Conservation (phyloP, 441 rosid genomes). For the Biscutella laevigata region DNA sequence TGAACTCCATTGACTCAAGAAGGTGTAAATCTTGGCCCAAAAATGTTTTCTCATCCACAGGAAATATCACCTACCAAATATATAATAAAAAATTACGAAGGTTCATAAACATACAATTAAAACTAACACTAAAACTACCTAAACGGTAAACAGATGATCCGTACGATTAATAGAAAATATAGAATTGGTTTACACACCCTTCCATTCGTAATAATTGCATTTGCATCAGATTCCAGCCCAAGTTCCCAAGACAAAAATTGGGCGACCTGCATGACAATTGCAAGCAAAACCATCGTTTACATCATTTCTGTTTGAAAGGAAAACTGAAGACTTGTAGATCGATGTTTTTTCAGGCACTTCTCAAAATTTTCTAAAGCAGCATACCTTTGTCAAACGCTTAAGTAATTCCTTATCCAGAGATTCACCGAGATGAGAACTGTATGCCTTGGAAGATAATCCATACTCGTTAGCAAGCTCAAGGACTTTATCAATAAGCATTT, state of each 20-base stretch:
- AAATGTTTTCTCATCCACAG: constrained; percentile 52
- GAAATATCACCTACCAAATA: constrained; percentile 53
- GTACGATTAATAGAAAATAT: background rate
- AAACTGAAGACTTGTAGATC: constrained; percentile 4
- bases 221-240: constrained; percentile 61
- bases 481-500: constrained; percentile 51
- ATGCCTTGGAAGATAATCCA: constrained; percentile 56
- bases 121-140: background rate
- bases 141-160: background rate
- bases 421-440: constrained; percentile 42
- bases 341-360: constrained; percentile 13
- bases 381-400: constrained; percentile 56
- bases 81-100: constrained; percentile 3
- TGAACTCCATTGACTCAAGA: constrained; percentile 81
- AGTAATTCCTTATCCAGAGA: constrained; percentile 37
- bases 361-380: constrained; percentile 10
- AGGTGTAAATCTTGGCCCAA: constrained; percentile 79
- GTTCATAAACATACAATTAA: background rate
- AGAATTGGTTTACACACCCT: constrained; percentile 44
- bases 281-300: constrained; percentile 17
- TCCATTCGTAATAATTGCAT: constrained; percentile 85
- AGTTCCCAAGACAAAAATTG: constrained; percentile 53
- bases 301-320: constrained; percentile 5
- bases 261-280: constrained; percentile 46
- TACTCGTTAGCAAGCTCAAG: constrained; percentile 70